A percentile compares a stretch with the other conserved stretches of the same genome.
Conservation (phyloP, 192 early-diverging fungal species). For the Gaertneriomyces semiglobifer region DNA sequence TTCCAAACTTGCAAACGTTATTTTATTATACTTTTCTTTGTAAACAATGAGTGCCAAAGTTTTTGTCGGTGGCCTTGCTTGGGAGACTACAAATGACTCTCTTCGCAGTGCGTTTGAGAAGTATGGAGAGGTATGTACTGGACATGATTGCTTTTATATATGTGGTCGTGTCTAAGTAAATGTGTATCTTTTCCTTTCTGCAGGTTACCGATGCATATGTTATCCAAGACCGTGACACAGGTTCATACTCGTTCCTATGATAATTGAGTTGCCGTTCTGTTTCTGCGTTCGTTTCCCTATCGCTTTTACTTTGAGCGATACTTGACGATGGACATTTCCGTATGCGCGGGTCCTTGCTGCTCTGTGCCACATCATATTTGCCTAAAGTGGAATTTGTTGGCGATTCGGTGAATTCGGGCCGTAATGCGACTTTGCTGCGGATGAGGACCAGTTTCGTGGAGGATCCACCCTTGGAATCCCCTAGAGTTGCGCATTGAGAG, state of each 20-base stretch:
- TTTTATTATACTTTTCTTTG: not conserved
- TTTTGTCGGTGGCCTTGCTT: slow-evolving; percentile 38
- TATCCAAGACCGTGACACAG: slow-evolving; percentile 62
- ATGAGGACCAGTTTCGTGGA: too few species aligned
- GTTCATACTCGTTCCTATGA: slow-evolving; percentile 34
- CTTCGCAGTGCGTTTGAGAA: slow-evolving; percentile 54
- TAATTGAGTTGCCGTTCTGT: not conserved
- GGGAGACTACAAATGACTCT: slow-evolving; percentile 57
- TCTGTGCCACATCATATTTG: not conserved
- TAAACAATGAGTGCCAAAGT: slow-evolving; percentile 22
- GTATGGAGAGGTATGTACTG: slow-evolving; percentile 43
- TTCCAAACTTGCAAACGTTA: not conserved
- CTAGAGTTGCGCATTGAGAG: too few species aligned
- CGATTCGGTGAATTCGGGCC: not conserved
- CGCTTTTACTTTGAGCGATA: not conserved
- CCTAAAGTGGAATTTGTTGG: not conserved
- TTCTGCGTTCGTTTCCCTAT: not conserved
- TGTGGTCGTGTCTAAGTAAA: too few species aligned
- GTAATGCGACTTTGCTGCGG: not conserved
- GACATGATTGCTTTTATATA: too few species aligned
- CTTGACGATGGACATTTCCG: not conserved
- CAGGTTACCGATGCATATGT: slow-evolving; percentile 51
- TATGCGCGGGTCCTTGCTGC: too few species aligned
- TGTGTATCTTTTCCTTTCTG: too few species aligned
- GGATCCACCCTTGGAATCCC: too few species aligned